These are phyloP conservation scores for Pyronema domesticum DNA, from an alignment of 495 filamentous ascomycete species.

Conservation along the genomic window DNA sequence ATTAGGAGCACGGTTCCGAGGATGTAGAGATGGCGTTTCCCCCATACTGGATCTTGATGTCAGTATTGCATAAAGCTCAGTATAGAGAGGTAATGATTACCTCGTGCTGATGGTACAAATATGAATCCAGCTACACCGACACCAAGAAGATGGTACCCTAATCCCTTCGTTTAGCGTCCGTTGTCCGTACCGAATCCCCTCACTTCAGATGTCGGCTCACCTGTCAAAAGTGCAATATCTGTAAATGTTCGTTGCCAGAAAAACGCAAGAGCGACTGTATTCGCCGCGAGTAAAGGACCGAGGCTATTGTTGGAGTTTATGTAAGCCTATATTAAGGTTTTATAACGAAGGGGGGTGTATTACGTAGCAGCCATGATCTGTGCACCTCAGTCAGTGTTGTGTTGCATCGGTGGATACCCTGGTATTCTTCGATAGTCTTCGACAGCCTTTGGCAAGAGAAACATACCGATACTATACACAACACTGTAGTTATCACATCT, in stretches of 20 bases:
- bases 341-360: background rate
- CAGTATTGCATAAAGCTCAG: too few species aligned
- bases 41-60: constrained; percentile 40
- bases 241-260: constrained; percentile 45
- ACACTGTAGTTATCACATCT: constrained; percentile 57
- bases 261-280: constrained; percentile 52
- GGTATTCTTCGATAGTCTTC: too few species aligned
- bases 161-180: background rate
- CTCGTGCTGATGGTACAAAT: constrained; percentile 66
- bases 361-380: constrained; percentile 22
- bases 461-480: constrained; percentile 56
- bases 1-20: constrained; percentile 60
- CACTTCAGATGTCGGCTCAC: background rate
- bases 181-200: background rate
- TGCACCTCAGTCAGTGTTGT: background rate
- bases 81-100: background rate
- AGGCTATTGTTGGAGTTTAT: constrained; percentile 25
- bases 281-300: constrained; percentile 71
- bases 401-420: background rate
- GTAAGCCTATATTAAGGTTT: background rate
- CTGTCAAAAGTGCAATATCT: constrained; percentile 56
- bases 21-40: constrained; percentile 74
- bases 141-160: constrained; percentile 68
- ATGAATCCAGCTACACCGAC: constrained; percentile 64
- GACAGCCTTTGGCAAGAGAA: background rate